phyloP scores from a whole-genome alignment of 2,329 filamentous ascomycete genomes.

The Arthrobotrys musiformis region DNA sequence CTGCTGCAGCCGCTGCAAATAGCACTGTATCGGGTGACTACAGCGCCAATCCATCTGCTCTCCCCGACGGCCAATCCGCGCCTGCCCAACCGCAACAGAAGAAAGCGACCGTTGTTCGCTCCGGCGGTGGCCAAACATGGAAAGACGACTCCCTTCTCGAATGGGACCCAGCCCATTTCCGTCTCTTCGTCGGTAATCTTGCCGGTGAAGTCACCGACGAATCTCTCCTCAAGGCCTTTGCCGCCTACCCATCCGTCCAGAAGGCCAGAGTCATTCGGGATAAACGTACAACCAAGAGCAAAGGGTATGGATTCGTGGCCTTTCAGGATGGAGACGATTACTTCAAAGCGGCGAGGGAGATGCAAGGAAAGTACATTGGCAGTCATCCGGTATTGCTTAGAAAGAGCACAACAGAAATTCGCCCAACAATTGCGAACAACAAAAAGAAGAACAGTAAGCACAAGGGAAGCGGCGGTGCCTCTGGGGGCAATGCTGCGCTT shows the following conservation, averaged over 20 bases:
- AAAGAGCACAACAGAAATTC: slow-evolving; percentile 91
- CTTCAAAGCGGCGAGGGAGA: slow-evolving; percentile 94
- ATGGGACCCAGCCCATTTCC: slow-evolving; percentile 94
- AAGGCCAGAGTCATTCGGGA: slow-evolving; percentile 95
- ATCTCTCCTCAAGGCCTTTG: slow-evolving; percentile 90
- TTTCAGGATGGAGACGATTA: slow-evolving; percentile 96
- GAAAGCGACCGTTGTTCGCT: slow-evolving; percentile 86
- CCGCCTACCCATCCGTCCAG: slow-evolving; percentile 84
- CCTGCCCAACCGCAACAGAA: slow-evolving; percentile 68
- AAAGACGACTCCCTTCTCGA: slow-evolving; percentile 87
- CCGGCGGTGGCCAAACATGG: slow-evolving; percentile 93
- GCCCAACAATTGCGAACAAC: slow-evolving; percentile 76
- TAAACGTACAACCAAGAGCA: slow-evolving; percentile 95
- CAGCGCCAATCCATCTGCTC: slow-evolving; percentile 55
- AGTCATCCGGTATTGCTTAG: slow-evolving; percentile 90
- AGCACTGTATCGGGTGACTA: slow-evolving; percentile 60
- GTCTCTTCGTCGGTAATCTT: slow-evolving; percentile 94
- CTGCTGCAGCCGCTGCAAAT: slow-evolving; percentile 65
- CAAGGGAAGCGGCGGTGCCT: slow-evolving; percentile 29
- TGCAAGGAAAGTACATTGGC: slow-evolving; percentile 99
- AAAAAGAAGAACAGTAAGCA: slow-evolving; percentile 65
- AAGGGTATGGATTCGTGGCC: slow-evolving; percentile 95
- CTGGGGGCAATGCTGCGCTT: slow-evolving; percentile 16
- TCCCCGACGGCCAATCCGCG: slow-evolving; percentile 62
- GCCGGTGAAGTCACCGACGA: slow-evolving; percentile 98